These are phyloP conservation scores for Botrytis porri DNA, from an alignment of 2,329 filamentous ascomycete species.

Conservation along the genomic window DNA sequence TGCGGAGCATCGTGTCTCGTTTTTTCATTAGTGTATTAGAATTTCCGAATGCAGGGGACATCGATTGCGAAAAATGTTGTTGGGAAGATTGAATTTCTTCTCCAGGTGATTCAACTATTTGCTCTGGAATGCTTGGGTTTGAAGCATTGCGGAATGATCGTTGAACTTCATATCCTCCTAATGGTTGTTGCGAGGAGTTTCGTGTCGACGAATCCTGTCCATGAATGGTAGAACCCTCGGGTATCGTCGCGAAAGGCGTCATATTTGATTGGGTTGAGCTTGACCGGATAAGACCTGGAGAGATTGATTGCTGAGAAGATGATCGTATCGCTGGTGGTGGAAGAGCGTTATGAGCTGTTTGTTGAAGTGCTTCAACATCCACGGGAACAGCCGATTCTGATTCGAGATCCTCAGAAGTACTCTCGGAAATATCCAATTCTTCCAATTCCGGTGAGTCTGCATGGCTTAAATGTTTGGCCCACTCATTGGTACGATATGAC, in stretches of 20 bases:
- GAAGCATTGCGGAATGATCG: conserved; percentile 37
- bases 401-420: conserved; percentile 39
- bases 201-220: neutral
- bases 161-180: neutral
- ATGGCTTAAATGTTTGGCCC: conserved; percentile 82
- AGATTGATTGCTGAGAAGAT: conserved; percentile 26
- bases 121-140: conserved; percentile 36
- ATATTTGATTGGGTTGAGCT: conserved; percentile 26
- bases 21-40: conserved; percentile 51
- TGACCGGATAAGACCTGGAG: conserved; percentile 22
- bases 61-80: neutral
- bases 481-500: conserved; percentile 89
- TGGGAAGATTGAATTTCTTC: conserved; percentile 32
- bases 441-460: conserved; percentile 72
- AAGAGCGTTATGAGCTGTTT: conserved; percentile 48
- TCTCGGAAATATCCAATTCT: conserved; percentile 51
- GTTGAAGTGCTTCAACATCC: conserved; percentile 61
- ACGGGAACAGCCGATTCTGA: conserved; percentile 59
- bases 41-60: conserved; percentile 32
- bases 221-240: neutral
- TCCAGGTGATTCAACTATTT: conserved; percentile 39
- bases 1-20: conserved; percentile 50
- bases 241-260: neutral
- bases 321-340: conserved; percentile 25
- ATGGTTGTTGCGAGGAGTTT: conserved; percentile 13